phyloP scores from a whole-genome alignment of 345 rosid genomes.

The Mangifera indica region DNA sequence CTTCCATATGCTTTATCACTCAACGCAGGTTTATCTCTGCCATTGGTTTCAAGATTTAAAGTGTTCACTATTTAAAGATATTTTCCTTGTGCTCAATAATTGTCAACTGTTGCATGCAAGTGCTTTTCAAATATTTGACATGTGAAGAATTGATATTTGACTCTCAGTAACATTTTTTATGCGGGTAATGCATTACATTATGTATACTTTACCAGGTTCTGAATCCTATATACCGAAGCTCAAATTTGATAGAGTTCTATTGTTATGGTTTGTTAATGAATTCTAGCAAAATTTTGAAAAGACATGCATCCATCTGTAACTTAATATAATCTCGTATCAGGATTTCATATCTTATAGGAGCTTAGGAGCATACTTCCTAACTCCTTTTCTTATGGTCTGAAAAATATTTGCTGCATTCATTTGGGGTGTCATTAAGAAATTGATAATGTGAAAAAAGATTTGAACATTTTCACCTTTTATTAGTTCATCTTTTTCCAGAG shows the following conservation, averaged over 20 bases:
- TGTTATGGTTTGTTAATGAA: background rate
- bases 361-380: background rate
- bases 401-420: background rate
- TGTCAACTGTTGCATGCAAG: background rate
- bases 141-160: background rate
- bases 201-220: background rate
- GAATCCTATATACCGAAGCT: background rate
- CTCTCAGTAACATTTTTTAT: background rate
- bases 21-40: slow-evolving; percentile 67
- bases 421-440: background rate
- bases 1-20: slow-evolving; percentile 88
- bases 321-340: background rate
- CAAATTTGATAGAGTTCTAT: background rate
- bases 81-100: background rate
- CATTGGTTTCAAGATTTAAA: slow-evolving; percentile 7
- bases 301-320: background rate
- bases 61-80: background rate
- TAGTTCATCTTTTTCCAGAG: background rate
- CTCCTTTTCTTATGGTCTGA: background rate
- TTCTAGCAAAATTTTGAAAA: background rate
- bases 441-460: background rate
- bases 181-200: background rate
- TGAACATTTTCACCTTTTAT: background rate
- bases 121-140: background rate
- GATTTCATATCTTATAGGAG: background rate